These are phyloP conservation scores for Fraxinus excelsior DNA, from an alignment of 257 asterid species.

Conservation along the genomic window DNA sequence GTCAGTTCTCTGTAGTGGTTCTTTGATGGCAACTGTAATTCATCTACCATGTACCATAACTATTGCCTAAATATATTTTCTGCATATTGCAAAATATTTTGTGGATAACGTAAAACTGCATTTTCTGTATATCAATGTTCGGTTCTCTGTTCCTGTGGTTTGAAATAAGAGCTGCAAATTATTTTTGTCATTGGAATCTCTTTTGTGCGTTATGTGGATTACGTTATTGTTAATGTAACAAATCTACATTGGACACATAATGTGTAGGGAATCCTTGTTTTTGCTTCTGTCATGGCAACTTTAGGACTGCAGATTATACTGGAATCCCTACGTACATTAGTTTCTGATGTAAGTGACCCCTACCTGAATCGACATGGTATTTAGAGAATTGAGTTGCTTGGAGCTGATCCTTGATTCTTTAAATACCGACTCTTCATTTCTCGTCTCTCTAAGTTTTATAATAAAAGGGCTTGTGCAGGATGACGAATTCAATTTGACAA, in stretches of 20 bases:
- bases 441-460: neutral
- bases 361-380: neutral
- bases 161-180: neutral
- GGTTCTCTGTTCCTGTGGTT: neutral
- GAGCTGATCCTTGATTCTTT: neutral
- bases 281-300: slow-evolving; percentile 67
- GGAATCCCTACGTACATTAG: slow-evolving; percentile 47
- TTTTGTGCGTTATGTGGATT: neutral
- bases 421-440: neutral
- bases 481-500: slow-evolving; percentile 39
- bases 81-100: neutral
- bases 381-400: neutral
- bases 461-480: slow-evolving; percentile 27
- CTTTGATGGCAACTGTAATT: neutral
- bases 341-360: slow-evolving; percentile 39
- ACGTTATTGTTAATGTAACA: neutral
- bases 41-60: neutral
- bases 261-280: slow-evolving; percentile 60
- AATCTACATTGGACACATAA: slow-evolving; percentile 8
- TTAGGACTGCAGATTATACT: slow-evolving; percentile 54
- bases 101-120: neutral
- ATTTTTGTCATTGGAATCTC: neutral
- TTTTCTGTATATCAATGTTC: neutral
- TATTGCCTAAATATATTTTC: neutral
- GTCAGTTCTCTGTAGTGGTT: neutral